These are phyloP conservation scores for Floccularia luteovirens DNA, from an alignment of 768 basidiomycete species.

Conservation along the genomic window DNA sequence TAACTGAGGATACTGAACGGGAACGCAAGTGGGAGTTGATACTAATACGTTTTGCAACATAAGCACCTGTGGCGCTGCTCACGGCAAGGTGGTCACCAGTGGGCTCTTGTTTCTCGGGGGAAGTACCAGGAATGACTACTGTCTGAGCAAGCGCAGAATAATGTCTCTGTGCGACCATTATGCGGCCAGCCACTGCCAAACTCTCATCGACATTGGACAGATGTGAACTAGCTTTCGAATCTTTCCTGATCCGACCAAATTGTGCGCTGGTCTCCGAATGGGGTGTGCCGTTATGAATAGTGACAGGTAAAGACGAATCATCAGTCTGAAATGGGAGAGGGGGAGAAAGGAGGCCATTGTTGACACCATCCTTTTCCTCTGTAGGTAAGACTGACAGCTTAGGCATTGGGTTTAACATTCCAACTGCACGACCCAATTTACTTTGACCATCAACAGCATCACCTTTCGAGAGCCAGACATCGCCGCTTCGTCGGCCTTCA, in stretches of 20 bases:
- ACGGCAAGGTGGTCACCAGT: slow-evolving; percentile 22
- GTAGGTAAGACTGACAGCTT: slow-evolving; percentile 62
- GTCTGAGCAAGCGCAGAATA: slow-evolving; percentile 67
- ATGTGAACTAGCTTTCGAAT: slow-evolving; percentile 51
- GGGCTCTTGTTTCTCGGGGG: slow-evolving; percentile 30
- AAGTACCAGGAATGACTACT: slow-evolving; percentile 39
- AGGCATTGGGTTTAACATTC: slow-evolving; percentile 56
- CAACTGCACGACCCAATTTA: slow-evolving; percentile 53
- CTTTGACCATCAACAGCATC: slow-evolving; percentile 62
- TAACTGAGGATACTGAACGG: slow-evolving; percentile 49
- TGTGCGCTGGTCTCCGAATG: slow-evolving; percentile 50
- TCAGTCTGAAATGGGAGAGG: slow-evolving; percentile 56
- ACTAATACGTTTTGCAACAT: slow-evolving; percentile 18
- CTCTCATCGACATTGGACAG: slow-evolving; percentile 44
- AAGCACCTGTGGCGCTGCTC: slow-evolving; percentile 28
- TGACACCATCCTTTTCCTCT: slow-evolving; percentile 33
- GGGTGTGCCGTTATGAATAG: slow-evolving; percentile 38
- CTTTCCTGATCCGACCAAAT: slow-evolving; percentile 41
- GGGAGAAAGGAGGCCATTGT: slow-evolving; percentile 35
- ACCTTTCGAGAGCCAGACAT: slow-evolving; percentile 70
- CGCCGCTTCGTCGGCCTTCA: slow-evolving; percentile 64
- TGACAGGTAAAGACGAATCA: slow-evolving; percentile 33
- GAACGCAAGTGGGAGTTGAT: slow-evolving; percentile 48
- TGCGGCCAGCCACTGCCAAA: slow-evolving; percentile 40
- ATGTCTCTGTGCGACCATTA: slow-evolving; percentile 70